Evolutionary conservation across 371 early-diverging fungal species (phyloP).

Genomic region (Blastocladiella emersonii): DNA sequence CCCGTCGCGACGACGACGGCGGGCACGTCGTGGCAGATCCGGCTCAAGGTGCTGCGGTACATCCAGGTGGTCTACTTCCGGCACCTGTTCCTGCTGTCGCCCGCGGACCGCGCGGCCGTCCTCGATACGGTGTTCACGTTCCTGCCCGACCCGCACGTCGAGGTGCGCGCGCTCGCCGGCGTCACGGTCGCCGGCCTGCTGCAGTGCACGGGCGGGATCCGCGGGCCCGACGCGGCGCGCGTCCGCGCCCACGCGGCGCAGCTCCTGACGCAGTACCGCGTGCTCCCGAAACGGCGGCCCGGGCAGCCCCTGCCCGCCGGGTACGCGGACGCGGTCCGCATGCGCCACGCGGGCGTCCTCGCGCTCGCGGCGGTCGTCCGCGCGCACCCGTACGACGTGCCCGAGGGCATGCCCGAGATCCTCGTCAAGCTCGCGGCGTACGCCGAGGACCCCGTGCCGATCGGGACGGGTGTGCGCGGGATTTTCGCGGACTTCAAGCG

Average conservation of each 20-base stretch:
- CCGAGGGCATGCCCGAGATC: not conserved
- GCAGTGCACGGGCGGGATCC: not conserved
- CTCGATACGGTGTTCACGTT: not conserved
- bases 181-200: not conserved
- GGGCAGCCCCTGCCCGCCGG: not conserved
- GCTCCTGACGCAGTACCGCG: not conserved
- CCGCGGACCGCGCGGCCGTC: not conserved
- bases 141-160: not conserved
- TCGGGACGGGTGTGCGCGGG: not conserved
- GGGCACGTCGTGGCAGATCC: not conserved
- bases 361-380: not conserved
- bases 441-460: not conserved
- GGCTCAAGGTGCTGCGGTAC: not conserved
- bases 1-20: too few species aligned
- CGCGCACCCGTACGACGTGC: not conserved
- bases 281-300: not conserved
- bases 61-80: not conserved
- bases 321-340: not conserved
- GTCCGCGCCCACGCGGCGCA: not conserved
- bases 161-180: conserved; percentile 1
- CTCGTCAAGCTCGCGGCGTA: not conserved
- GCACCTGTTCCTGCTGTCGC: not conserved
- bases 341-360: conserved; percentile 1
- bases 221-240: too few species aligned
- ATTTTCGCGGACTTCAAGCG: conserved; percentile 3